Conservation (phyloP, 1,284 basidiomycete species). For the Cerioporus squamosus region DNA sequence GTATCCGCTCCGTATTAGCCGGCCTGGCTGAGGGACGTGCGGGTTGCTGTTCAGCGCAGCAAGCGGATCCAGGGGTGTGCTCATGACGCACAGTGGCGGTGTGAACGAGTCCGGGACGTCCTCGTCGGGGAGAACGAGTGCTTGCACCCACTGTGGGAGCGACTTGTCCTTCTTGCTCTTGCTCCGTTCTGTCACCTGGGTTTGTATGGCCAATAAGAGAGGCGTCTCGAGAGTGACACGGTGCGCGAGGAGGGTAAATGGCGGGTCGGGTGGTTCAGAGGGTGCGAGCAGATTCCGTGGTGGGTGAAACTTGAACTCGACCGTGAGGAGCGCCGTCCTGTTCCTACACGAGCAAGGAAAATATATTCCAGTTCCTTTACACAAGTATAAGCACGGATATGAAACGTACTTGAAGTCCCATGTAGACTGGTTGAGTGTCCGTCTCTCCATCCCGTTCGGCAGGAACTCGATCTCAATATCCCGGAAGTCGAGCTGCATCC, state of each 20-base stretch:
- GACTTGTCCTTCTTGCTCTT: constrained; percentile 48
- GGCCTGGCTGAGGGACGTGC: constrained; percentile 31
- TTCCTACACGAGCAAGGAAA: constrained; percentile 47
- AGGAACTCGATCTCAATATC: constrained; percentile 79
- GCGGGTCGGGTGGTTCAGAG: constrained; percentile 39
- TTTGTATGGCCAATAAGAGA: constrained; percentile 54
- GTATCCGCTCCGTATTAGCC: constrained; percentile 44
- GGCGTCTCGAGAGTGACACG: constrained; percentile 56
- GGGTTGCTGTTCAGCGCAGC: constrained; percentile 30
- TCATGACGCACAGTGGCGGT: constrained; percentile 64
- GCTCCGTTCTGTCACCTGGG: constrained; percentile 45
- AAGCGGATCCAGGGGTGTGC: constrained; percentile 45
- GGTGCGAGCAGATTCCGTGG: constrained; percentile 47
- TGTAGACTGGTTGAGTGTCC: constrained; percentile 75
- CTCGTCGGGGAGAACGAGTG: constrained; percentile 53
- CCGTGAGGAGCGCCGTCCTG: constrained; percentile 69
- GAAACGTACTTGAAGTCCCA: constrained; percentile 79
- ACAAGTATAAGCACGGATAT: constrained; percentile 14
- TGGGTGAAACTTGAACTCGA: constrained; percentile 70
- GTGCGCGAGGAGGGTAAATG: constrained; percentile 62
- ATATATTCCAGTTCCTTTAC: constrained; percentile 11
- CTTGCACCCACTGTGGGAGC: constrained; percentile 55
- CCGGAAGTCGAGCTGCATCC: constrained; percentile 64
- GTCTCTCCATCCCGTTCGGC: constrained; percentile 82
- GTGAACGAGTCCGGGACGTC: constrained; percentile 59